Evolutionary conservation across 2,329 filamentous ascomycete species (phyloP), one percentile per base, ranked within the genome.

Genomic region (Aspergillus felis): DNA sequence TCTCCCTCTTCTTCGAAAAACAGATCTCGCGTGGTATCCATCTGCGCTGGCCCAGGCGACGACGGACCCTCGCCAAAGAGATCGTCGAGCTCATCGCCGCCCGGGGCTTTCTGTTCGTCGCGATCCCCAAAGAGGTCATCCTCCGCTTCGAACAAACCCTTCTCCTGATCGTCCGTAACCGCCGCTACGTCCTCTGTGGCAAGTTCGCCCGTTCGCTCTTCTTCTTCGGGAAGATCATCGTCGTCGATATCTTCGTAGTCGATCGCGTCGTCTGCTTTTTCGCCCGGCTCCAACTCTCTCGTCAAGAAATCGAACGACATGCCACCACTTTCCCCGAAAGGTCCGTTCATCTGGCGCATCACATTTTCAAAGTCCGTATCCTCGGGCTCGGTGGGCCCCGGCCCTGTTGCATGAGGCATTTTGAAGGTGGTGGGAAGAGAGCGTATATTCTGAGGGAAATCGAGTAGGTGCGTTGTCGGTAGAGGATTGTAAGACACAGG

Each of bases 211-310:
- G 51, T 57, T 57, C 53, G 48, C 49, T 64, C 64, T 48, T 77
- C 75, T 64, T 81, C 79, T 42, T 94, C 91, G 10, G 91, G 89
- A 7, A 96, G 82, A 61, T 97, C 92, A 70, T 95, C 92, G 71
- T 97, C 93, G 63, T 89, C 89, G 61, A 97, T 92, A 69, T 96
- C 91, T 70, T 90, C 91, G 66, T 83, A 99, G 70, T 99, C 94
- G 61, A 94, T 78, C 44, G 94, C 94, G 76, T 97, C 90, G 59
- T 92, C 92, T 55, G 92, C 93, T 75, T 99, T 99, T 72, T 91
- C 89, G 22, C 81, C 82, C 9, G 73, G 70, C 27, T 78, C 74
- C 27, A 78, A 57, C 10, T 76, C 75, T 58, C 75, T 66, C 42
- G 64, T 63, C 62, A 77, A 60, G 55, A 78, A 77, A 55, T 79